Evolutionary conservation across 352 stramenopile species (phyloP).

Genomic region (Phytopythium vexans): DNA sequence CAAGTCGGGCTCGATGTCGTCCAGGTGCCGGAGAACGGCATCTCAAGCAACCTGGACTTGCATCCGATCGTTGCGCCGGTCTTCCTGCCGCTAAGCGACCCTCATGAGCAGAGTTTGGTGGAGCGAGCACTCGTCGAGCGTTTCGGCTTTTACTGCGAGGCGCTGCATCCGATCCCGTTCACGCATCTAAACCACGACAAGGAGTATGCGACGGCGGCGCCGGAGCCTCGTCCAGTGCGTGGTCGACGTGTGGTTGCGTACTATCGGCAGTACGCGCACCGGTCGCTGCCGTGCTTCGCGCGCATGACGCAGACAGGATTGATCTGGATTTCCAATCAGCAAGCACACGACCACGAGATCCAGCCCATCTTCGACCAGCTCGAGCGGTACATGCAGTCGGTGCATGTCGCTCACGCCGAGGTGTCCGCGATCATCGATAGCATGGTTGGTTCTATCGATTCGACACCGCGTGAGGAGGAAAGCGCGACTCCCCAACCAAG

Average conservation of each 20-base stretch:
- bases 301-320: slow-evolving; percentile 73
- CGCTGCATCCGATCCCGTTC: slow-evolving; percentile 54
- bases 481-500: too few relatives aligned
- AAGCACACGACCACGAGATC: slow-evolving; percentile 61
- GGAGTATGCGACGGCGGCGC: slow-evolving; percentile 43
- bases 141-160: slow-evolving; percentile 75
- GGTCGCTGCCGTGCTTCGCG: slow-evolving; percentile 59
- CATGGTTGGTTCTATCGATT: not conserved
- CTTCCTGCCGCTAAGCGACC: slow-evolving; percentile 53
- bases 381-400: slow-evolving; percentile 40
- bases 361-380: slow-evolving; percentile 70
- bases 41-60: slow-evolving; percentile 76
- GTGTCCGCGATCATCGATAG: slow-evolving; percentile 17
- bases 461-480: too few relatives aligned
- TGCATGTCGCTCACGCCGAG: slow-evolving; percentile 36
- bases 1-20: slow-evolving; percentile 73
- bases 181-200: slow-evolving; percentile 51
- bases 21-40: slow-evolving; percentile 68
- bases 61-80: slow-evolving; percentile 77
- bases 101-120: slow-evolving; percentile 47
- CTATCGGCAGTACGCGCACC: slow-evolving; percentile 70
- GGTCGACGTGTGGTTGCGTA: slow-evolving; percentile 37
- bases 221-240: slow-evolving; percentile 19
- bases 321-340: slow-evolving; percentile 83
- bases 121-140: slow-evolving; percentile 54